phyloP scores from a whole-genome alignment of 768 basidiomycete species.

The Mycena metata region DNA sequence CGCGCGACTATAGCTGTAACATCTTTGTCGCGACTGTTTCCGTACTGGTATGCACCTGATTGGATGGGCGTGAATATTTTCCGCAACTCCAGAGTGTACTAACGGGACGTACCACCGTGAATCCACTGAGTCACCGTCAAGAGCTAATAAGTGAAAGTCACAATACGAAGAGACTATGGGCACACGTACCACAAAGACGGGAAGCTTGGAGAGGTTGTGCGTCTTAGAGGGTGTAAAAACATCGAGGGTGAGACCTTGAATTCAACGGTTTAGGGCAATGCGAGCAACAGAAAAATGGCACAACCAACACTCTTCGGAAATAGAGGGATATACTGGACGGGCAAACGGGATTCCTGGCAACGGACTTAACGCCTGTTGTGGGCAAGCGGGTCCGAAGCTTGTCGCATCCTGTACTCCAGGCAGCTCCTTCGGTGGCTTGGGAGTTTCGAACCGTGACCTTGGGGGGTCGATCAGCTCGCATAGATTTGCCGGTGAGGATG shows the following conservation, averaged over 20 bases:
- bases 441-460: slow-evolving; percentile 11
- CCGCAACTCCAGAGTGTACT: too few species aligned
- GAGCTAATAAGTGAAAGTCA: too few species aligned
- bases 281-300: neutral
- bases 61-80: neutral
- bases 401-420: slow-evolving; percentile 21
- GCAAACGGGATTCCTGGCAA: neutral
- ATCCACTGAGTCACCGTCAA: neutral
- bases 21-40: slow-evolving; percentile 14
- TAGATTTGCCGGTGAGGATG: neutral
- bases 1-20: slow-evolving; percentile 5
- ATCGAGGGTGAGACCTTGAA: slow-evolving; percentile 17
- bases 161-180: too few species aligned
- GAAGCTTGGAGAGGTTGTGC: neutral
- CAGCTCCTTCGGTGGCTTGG: neutral
- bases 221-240: neutral
- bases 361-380: slow-evolving; percentile 8
- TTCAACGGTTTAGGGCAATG: neutral
- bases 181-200: neutral
- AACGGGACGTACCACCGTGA: neutral
- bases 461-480: neutral
- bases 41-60: slow-evolving; percentile 11
- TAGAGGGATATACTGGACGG: neutral
- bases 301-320: slow-evolving; percentile 22
- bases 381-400: slow-evolving; percentile 15